Evolutionary conservation across 352 stramenopile genomes (phyloP), one percentile per base, ranked within the genome.

Genomic region (Pythium phragmiticola): DNA sequence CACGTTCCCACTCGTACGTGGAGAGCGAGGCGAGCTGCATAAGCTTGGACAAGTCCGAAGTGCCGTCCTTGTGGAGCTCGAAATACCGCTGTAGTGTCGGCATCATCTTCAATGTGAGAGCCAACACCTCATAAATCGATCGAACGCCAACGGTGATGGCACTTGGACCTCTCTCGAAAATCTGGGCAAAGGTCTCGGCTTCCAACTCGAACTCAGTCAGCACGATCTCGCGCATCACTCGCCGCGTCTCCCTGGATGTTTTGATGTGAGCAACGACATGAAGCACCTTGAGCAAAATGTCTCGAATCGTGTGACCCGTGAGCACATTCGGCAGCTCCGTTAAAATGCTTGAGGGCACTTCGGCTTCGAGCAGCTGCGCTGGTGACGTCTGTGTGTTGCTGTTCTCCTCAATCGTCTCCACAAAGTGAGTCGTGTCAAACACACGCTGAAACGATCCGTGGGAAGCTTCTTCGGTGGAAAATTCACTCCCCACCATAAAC

Each of bases 221-320:
- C 23, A 82, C 69, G 17, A 91, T 68, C 34, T 64, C 75, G 21
- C 69, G 72, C 37, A 91, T 60, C 16, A 88, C 74, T 9, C 43
- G 45, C 28, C 80, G 74, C 9, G 80, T 85, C 6, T 39, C 67
- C 30, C 69, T 57, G 1, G 77, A 85, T 51, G 86, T 69, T 59
- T 91, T 91, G 39, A 89, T 80, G 57, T 91, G 82, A 13, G 80
- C 82, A 39, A 89, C 33, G 23, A 91, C 33, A 55, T 88, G 80
- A 46, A 89, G 71, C 16, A 87, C 66, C 53, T 91, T 91, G 56
- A 79, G 69, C 13, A 91, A 69, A 3, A 91, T 60, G 45, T 91
- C 82, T 17, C 75, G 80, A 52, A 88, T 77, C 1, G 75, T 89
- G 56, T 91, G 82, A 2, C 82, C 82, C 0, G 80, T 88, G 13